phyloP scores from a whole-genome alignment of 2,329 filamentous ascomycete genomes.

The Arthrobotrys musiformis region DNA sequence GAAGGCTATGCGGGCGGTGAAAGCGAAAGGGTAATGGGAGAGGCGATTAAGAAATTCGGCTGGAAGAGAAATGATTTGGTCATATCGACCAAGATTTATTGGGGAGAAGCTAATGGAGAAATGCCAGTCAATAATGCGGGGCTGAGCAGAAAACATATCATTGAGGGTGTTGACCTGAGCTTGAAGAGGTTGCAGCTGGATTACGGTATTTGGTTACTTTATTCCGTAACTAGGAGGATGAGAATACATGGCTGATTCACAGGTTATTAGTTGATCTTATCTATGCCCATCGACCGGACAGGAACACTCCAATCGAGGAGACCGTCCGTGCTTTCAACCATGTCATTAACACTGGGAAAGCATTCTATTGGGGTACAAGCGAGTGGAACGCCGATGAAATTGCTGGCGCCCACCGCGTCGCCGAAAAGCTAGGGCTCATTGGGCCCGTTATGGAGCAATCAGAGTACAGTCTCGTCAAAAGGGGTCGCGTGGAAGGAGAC shows the following conservation, averaged over 20 bases:
- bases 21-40: constrained; percentile 69
- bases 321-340: constrained; percentile 77
- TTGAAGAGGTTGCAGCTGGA: constrained; percentile 70
- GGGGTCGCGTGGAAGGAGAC: constrained; percentile 73
- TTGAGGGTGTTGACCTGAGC: constrained; percentile 73
- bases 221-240: too few species aligned
- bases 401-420: constrained; percentile 71
- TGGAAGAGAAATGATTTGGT: constrained; percentile 71
- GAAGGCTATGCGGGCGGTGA: constrained; percentile 69
- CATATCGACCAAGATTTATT: constrained; percentile 74
- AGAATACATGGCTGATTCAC: background rate
- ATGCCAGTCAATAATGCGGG: constrained; percentile 69
- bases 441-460: constrained; percentile 76
- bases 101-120: constrained; percentile 69
- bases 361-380: constrained; percentile 77
- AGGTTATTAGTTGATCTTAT: constrained; percentile 71
- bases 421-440: constrained; percentile 71
- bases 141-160: constrained; percentile 75
- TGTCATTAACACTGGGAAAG: constrained; percentile 74
- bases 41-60: constrained; percentile 69
- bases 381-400: constrained; percentile 76
- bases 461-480: constrained; percentile 72
- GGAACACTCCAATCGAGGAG: constrained; percentile 76
- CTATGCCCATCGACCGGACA: constrained; percentile 76
- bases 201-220: constrained; percentile 62